Evolutionary conservation across 2,329 filamentous ascomycete genomes (phyloP), one percentile per base, ranked within the genome.

Genomic region (Colletotrichum sp.): DNA sequence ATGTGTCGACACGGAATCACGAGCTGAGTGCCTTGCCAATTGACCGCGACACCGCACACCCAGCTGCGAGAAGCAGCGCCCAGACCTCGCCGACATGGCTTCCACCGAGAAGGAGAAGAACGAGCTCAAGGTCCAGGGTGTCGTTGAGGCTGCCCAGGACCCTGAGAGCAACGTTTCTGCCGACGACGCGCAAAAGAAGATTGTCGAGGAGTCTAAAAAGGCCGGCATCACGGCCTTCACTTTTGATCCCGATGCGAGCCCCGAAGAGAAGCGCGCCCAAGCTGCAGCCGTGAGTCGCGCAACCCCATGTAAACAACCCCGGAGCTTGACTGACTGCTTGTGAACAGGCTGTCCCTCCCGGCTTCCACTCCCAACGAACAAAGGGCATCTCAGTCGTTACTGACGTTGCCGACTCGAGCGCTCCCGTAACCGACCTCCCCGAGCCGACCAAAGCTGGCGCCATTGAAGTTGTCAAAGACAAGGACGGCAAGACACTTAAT

Each of bases 211-310:
- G 84, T 95, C 95, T 79, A 92, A 90, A 81, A 93, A 94, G 81
- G 95, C 94, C 15, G 97, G 97, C 57, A 92, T 94, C 28, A 87
- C 93, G 34, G 96, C 95, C 78, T 97, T 95, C 83, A 91, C 93
- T 77, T 99, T 99, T 86, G 91, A 99, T 82, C 95, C 97, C 1
- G 87, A 98, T 87, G 96, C 96, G 57, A 93, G 90, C 59, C 90
- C 94, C 1, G 95, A 96, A 83, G 90, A 98, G 85, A 99, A 99
- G 88, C 93, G 91, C 77, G 93, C 93, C 36, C 95, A 96, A 83
- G 93, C 94, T 26, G 89, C 90, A 89, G 91, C 93, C 82, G 95
- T 98, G 89, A 81, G 93, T 59, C 64, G 59, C 76, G 59, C 34
- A 21, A 36, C 10, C 28, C 9, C 4, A 28, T 15, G 18, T 32